Evolutionary conservation across 192 early-diverging fungal species (phyloP), one percentile per base, ranked within the genome.

Genomic region (Phycomyces nitens): DNA sequence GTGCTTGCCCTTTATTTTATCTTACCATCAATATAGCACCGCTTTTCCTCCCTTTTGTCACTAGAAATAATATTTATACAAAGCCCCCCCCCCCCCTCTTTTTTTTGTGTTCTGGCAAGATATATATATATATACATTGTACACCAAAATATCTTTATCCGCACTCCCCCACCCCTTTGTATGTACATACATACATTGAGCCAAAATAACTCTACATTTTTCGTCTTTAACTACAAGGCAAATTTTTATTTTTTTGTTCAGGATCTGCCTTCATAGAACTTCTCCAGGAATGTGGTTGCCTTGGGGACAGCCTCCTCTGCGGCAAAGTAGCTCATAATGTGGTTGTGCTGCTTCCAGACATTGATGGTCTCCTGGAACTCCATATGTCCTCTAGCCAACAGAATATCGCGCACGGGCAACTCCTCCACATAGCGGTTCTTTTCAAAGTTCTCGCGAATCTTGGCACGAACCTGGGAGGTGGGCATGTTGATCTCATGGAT

Each of bases 281-380:
- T 89, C 67, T 93, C 90, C 64, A 92, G 71, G 74, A 89, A 91
- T 41, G 83, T 80, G 21, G 77, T 68, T n/a, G 89, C 81, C 71
- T 93, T 83, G 11, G 86, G 82, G 53, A 75, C 74, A 21, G 78
- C 74, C 61, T 88, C 89, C 60, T 89, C 87, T 53, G 89, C 82
- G 61, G 78, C 79, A 85, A 95, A 95, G 82, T 92, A 95, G 65
- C 86, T 85, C 78, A 92, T 84, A 55, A 94, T 80, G 53, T 96
- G 94, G 53, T 87, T 88, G 64, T 84, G 82, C 78, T 93, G 88
- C 81, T 97, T 97, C 94, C 94, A 96, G 27, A 88, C 83, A 62
- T 97, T 93, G 76, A 92, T 73, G 6, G 92, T 94, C 80, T 97
- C 94, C 58, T 92, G 88, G 53, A 85, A 87, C 64, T 97, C 94